These are phyloP conservation scores for Rubroshorea leprosula DNA, from an alignment of 345 rosid species.

Conservation along the genomic window DNA sequence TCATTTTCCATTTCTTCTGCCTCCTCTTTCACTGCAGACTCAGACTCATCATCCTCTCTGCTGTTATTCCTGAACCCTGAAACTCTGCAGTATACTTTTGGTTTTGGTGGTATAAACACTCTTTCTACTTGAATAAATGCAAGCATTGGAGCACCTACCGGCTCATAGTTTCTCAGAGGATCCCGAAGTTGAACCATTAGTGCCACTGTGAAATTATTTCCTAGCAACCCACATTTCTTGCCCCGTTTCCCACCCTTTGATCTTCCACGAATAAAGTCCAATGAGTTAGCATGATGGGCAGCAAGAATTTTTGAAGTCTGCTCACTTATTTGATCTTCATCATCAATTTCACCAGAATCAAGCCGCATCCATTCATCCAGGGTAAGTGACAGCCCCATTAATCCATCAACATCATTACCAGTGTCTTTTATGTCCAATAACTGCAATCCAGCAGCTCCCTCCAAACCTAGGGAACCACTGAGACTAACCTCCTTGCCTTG, in stretches of 20 bases:
- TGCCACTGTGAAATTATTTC: slow-evolving; percentile 87
- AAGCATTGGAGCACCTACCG: slow-evolving; percentile 95
- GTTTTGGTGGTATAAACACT: slow-evolving; percentile 84
- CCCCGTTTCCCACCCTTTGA: slow-evolving; percentile 68
- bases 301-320: slow-evolving; percentile 76
- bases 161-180: slow-evolving; percentile 77
- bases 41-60: slow-evolving; percentile 53
- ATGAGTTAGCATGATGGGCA: slow-evolving; percentile 81
- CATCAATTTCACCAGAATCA: slow-evolving; percentile 81
- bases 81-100: slow-evolving; percentile 60
- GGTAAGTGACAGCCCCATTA: slow-evolving; percentile 83
- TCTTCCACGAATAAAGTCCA: slow-evolving; percentile 57
- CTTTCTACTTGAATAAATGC: slow-evolving; percentile 93
- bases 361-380: slow-evolving; percentile 92
- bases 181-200: slow-evolving; percentile 87
- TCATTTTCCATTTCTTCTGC: slow-evolving; percentile 34
- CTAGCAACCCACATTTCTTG: slow-evolving; percentile 76
- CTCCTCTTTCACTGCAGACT: slow-evolving; percentile 21
- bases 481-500: slow-evolving; percentile 55
- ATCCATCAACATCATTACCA: slow-evolving; percentile 56
- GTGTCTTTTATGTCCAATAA: slow-evolving; percentile 59
- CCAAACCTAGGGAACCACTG: slow-evolving; percentile 61
- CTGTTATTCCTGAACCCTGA: slow-evolving; percentile 42
- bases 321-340: slow-evolving; percentile 75
- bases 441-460: slow-evolving; percentile 86